These are phyloP conservation scores for Ambrosia artemisiifolia DNA, from an alignment of 129 eudicot species.

Conservation along the genomic window DNA sequence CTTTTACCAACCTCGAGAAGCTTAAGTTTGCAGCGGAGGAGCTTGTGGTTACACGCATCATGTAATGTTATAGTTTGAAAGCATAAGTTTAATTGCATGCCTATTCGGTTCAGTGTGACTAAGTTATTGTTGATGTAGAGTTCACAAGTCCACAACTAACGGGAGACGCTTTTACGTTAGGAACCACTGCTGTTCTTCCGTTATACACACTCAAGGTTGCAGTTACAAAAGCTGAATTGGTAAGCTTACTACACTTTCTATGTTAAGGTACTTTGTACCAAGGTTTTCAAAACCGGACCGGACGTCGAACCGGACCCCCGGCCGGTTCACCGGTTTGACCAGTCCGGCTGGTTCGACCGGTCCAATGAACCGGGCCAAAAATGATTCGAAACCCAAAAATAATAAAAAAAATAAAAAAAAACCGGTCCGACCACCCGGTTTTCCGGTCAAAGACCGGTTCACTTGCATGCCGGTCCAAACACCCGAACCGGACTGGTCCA, in stretches of 20 bases:
- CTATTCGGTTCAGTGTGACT: not conserved
- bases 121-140: conserved; percentile 39
- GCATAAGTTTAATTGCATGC: not conserved
- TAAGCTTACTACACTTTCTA: conserved; percentile 24
- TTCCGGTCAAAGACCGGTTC: too few relatives aligned
- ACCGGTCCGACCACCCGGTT: too few relatives aligned
- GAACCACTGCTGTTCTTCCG: conserved; percentile 94
- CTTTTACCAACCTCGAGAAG: conserved; percentile 30
- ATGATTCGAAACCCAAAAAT: too few relatives aligned
- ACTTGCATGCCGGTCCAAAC: too few relatives aligned
- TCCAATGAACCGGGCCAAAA: too few relatives aligned
- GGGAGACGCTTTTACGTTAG: conserved; percentile 68
- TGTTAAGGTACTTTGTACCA: too few relatives aligned
- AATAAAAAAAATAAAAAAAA: too few relatives aligned
- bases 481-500: too few relatives aligned
- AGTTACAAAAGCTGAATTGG: conserved; percentile 85
- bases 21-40: conserved; percentile 23
- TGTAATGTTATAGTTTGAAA: conserved; percentile 45
- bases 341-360: too few relatives aligned
- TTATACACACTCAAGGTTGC: conserved; percentile 86
- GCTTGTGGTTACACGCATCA: conserved; percentile 44
- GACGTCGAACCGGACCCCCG: too few relatives aligned
- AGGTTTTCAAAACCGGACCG: too few relatives aligned
- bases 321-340: too few relatives aligned
- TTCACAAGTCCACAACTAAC: conserved; percentile 54